Conservation (phyloP, 176 grass and related monocot genomes). For the Zizania latifolia region DNA sequence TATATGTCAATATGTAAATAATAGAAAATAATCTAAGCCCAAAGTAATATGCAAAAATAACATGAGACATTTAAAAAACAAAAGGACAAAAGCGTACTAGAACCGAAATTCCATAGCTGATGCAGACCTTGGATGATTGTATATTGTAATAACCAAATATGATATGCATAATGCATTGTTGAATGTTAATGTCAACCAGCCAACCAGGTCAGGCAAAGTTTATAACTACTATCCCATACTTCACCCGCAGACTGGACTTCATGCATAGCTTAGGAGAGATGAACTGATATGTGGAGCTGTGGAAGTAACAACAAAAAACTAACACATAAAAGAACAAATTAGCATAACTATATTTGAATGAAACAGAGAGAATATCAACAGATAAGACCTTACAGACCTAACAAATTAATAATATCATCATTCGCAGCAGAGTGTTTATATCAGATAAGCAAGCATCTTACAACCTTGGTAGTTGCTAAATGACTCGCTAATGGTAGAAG, state of each 20-base stretch:
- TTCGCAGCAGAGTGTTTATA: no score
- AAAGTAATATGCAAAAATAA: background rate
- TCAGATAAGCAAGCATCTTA: no score
- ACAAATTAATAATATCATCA: no score
- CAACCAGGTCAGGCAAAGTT: background rate
- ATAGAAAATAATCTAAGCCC: background rate
- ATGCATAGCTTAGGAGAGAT: background rate
- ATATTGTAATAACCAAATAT: background rate
- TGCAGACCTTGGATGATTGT: background rate
- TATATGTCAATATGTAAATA: background rate
- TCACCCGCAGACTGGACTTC: background rate
- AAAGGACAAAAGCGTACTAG: background rate
- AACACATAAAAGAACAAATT: background rate
- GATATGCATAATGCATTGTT: no score
- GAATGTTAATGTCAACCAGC: background rate
- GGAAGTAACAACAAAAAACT: background rate
- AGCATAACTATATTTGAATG: no score
- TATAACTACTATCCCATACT: background rate
- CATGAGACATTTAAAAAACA: background rate
- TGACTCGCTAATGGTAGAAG: no score
- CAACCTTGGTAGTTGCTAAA: no score
- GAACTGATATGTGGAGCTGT: no score
- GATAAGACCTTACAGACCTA: no score
- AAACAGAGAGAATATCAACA: no score
- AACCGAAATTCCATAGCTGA: background rate